Base-by-base conservation (phyloP, 345 rosid species). In the Eucalyptus decipiens region DNA sequence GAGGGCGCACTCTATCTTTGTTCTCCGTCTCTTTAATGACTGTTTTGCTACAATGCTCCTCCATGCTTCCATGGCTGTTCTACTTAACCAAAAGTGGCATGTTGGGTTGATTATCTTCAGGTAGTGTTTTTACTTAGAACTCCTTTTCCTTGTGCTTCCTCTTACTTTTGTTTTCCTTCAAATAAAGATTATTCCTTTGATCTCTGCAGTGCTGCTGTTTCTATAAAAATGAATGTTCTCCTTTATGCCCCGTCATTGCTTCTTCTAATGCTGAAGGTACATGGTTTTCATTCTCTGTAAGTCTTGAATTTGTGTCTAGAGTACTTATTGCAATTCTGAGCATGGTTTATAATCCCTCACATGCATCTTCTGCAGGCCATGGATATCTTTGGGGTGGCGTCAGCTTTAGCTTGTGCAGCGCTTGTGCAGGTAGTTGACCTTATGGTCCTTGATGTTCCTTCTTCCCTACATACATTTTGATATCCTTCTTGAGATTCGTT, bases 191-290 rank as follows among this genome's bases (percentile, higher is more conserved):
- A 85, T 62, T 42, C 45, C 51, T 34, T 89, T 62, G 19, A 58
- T 86, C 85, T 90, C 80, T 90, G 86, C 89, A 98, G 99, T 90
- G 94, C 90, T 26, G 99, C 98, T 85, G 98, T 98, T 90, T 96
- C 98, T 23, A 88, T 98, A 88, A 98, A 98, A 94, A 98, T 98
- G 99, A 98, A 97, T 91, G 96, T 97, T 45, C 98, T 98, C 81
- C 94, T 98, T 65, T 96, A 91, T 95, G 98, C 99, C 91, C 99
- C 99, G 18, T 92, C 99, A 87, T 91, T 98, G 91, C 91, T 98
- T 69, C 95, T 97, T 15, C 95, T 98, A 80, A 91, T 98, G 92
- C 91, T 97, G 48, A 95, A 97, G 97, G 99, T 97, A 93, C 47
- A 58, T 88, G 86, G 80, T 52, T 42, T 76, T 86, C 34, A 50